Evolutionary conservation across 2,329 filamentous ascomycete species (phyloP).

Genomic region (Coniochaeta sp.): DNA sequence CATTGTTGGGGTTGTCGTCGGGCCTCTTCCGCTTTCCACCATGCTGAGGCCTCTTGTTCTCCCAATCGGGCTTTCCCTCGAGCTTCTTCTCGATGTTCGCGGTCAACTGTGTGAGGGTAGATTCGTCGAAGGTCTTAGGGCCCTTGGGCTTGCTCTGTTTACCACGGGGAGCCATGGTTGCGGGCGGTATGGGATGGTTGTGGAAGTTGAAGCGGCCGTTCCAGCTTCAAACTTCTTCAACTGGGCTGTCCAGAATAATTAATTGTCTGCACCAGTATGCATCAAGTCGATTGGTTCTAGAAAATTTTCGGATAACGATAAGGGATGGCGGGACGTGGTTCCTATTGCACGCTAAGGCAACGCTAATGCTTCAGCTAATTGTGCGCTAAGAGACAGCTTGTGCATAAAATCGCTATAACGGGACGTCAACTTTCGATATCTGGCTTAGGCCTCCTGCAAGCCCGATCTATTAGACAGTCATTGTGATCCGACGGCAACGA

Average conservation of each 20-base stretch:
- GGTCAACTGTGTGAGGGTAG: slow-evolving; percentile 45
- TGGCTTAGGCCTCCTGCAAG: not conserved
- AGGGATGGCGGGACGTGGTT: not conserved
- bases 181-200: not conserved
- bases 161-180: not conserved
- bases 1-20: slow-evolving; percentile 16
- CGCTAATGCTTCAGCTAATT: not conserved
- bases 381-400: not conserved
- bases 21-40: slow-evolving; percentile 35
- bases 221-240: not conserved
- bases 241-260: not conserved
- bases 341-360: not conserved
- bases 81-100: slow-evolving; percentile 50
- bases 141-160: not conserved
- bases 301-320: slow-evolving; percentile 5
- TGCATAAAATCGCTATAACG: not conserved
- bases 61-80: slow-evolving; percentile 23
- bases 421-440: not conserved
- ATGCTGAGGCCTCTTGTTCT: slow-evolving; percentile 16
- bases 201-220: not conserved
- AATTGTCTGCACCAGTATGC: not conserved
- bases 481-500: too few relatives aligned
- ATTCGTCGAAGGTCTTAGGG: slow-evolving; percentile 36
- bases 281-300: not conserved
- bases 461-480: too few relatives aligned